Evolutionary conservation across 441 rosid species (phyloP).

Genomic region (Viola pubescens): DNA sequence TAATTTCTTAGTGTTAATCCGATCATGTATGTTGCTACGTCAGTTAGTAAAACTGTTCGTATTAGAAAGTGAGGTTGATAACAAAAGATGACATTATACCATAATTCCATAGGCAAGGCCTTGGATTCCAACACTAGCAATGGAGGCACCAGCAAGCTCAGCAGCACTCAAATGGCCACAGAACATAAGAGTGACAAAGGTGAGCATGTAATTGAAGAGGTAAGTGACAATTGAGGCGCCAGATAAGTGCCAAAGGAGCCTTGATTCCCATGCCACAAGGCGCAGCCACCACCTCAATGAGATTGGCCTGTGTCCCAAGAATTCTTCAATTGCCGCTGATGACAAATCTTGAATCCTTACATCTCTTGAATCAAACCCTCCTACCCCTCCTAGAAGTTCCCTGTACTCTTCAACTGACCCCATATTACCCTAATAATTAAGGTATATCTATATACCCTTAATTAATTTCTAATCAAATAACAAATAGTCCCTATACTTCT

Average conservation of each 20-base stretch:
- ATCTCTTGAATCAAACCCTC: slow-evolving; percentile 33
- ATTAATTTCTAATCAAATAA: not conserved
- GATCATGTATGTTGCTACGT: too few species aligned
- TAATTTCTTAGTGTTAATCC: too few species aligned
- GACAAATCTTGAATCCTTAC: slow-evolving; percentile 46
- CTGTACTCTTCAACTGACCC: slow-evolving; percentile 39
- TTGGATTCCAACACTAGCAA: slow-evolving; percentile 84
- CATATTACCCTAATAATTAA: slow-evolving; percentile 13
- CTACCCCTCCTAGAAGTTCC: slow-evolving; percentile 29
- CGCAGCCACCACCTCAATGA: slow-evolving; percentile 65
- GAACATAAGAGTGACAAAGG: slow-evolving; percentile 77
- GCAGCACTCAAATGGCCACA: slow-evolving; percentile 69
- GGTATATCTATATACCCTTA: not conserved
- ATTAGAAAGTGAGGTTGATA: not conserved
- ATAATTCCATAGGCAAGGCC: slow-evolving; percentile 94
- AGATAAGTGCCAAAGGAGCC: slow-evolving; percentile 70
- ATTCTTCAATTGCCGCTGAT: slow-evolving; percentile 55
- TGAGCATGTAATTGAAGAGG: slow-evolving; percentile 71
- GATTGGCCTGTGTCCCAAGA: slow-evolving; percentile 34
- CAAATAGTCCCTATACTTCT: not conserved
- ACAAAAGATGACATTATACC: slow-evolving; percentile 30
- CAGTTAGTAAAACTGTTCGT: not conserved
- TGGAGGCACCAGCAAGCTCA: slow-evolving; percentile 85
- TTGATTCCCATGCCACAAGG: slow-evolving; percentile 70
- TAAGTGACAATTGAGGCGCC: slow-evolving; percentile 72